These are phyloP conservation scores for Stropharia rugosoannulata DNA, from an alignment of 768 basidiomycete genomes.

Conservation along the genomic window DNA sequence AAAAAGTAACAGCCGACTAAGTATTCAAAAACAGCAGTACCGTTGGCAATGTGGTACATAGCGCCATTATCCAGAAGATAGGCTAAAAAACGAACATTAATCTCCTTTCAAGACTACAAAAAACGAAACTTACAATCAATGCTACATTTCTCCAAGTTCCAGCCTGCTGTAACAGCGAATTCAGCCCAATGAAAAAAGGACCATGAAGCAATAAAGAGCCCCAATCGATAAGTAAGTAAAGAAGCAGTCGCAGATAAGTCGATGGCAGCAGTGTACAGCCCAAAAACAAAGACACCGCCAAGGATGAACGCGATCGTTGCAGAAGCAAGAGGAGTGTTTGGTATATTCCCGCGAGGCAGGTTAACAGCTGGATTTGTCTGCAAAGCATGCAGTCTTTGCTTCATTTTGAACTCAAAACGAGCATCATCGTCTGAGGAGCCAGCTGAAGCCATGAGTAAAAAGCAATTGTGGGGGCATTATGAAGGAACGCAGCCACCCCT, in stretches of 20 bases:
- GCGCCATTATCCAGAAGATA: conserved; percentile 90
- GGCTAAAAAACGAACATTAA: conserved; percentile 45
- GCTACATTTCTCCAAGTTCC: conserved; percentile 90
- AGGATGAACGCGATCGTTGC: conserved; percentile 84
- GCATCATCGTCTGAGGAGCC: conserved; percentile 29
- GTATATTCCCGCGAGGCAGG: conserved; percentile 56
- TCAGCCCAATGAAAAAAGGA: conserved; percentile 91
- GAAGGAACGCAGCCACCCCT: no score
- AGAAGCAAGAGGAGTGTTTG: conserved; percentile 86
- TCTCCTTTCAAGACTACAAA: not conserved
- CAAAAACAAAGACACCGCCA: conserved; percentile 67
- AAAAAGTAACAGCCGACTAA: conserved; percentile 65
- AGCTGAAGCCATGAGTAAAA: conserved; percentile 11
- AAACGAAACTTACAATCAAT: conserved; percentile 76
- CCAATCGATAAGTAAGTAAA: conserved; percentile 77
- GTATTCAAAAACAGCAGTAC: conserved; percentile 78
- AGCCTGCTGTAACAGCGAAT: conserved; percentile 93
- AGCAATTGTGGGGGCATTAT: not conserved
- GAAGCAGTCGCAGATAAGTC: conserved; percentile 45
- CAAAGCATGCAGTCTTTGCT: conserved; percentile 45
- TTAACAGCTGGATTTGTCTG: conserved; percentile 50
- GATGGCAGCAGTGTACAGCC: conserved; percentile 45
- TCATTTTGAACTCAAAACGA: conserved; percentile 29
- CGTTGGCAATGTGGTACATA: conserved; percentile 84
- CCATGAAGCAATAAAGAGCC: conserved; percentile 83